Evolutionary conservation across 257 asterid genomes (phyloP), one percentile per base, ranked within the genome.

Genomic region (Primulina eburnea): DNA sequence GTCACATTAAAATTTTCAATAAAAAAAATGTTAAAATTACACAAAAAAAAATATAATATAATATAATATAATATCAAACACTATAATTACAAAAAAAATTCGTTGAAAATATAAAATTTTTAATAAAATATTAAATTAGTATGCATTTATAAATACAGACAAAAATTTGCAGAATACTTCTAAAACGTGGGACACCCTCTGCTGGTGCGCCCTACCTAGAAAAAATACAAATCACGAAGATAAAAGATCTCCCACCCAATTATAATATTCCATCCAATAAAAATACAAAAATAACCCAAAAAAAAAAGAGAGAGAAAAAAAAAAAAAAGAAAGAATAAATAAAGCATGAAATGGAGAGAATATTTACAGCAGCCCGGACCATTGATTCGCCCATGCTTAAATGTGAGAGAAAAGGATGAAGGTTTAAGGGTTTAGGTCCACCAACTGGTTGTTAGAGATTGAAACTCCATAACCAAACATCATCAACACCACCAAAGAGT

Each of bases 381-480:
- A 24, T 24, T 24, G 74, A 68, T 68, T 80, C 80, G 58, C 69
- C 74, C 81, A 75, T 73, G 82, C 78, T 79, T 76, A 65, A 69
- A 77, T 66, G 67, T 62, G 34, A 64, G 57, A 21, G 70, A 67
- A 28, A 65, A 71, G 55, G 63, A 68, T 65, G 58, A 81, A 65
- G 85, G 89, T 80, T 82, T 80, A 84, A 82, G 82, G 86, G 79
- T 82, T 90, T 92, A 83, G 93, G 92, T 92, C 88, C 72, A 89
- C 88, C 97, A 84, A 92, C 97, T 92, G 92, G 97, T 87, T 76
- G 97, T 92, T 91, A 89, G 87, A 82, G 96, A 89, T 84, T 86
- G 95, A 79, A 88, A 87, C 84, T 82, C 85, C 88, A 82, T 83
- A 84, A 89, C 96, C 97, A 91, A 87, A 85, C 92, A 83, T 77